These are phyloP conservation scores for Raphidocelis subcapitata DNA, from an alignment of 139 green algal genomes.

Conservation along the genomic window DNA sequence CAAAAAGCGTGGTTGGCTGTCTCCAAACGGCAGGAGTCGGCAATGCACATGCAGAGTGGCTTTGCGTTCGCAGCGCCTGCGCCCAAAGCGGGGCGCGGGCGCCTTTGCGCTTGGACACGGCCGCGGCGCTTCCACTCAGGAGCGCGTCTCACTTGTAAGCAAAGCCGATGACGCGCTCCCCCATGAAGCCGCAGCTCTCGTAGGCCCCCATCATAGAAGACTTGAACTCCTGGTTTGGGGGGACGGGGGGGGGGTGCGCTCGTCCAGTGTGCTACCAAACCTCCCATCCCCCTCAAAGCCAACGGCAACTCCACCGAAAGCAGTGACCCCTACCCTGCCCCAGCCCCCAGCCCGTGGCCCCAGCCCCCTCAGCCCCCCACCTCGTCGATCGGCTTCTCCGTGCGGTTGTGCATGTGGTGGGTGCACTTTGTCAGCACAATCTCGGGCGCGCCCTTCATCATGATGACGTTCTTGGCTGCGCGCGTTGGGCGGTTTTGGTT, in stretches of 20 bases:
- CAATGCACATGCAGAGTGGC: neutral
- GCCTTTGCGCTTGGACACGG: neutral
- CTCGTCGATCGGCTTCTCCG: slow-evolving; percentile 50
- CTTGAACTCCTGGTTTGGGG: slow-evolving; percentile 32
- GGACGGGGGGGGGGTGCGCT: no score
- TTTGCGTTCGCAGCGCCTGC: neutral
- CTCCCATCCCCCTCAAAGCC: no score
- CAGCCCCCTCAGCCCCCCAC: slow-evolving; percentile 3
- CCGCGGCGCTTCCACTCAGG: no score
- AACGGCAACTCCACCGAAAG: no score
- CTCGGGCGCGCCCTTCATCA: slow-evolving; percentile 67
- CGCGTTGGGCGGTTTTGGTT: no score
- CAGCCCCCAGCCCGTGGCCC: no score
- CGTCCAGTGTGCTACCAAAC: no score
- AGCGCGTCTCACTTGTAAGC: slow-evolving; percentile 64
- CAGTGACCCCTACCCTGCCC: no score
- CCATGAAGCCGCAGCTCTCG: slow-evolving; percentile 63
- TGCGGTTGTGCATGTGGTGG: slow-evolving; percentile 40
- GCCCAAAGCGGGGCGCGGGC: no score
- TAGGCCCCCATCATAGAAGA: slow-evolving; percentile 44
- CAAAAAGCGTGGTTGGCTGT: neutral
- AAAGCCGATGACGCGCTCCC: slow-evolving; percentile 76
- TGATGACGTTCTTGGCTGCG: slow-evolving; percentile 35
- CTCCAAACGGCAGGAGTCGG: neutral
- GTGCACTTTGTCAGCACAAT: slow-evolving; percentile 51